Evolutionary conservation across 768 basidiomycete species (phyloP).

Genomic region (Mycena rosella): DNA sequence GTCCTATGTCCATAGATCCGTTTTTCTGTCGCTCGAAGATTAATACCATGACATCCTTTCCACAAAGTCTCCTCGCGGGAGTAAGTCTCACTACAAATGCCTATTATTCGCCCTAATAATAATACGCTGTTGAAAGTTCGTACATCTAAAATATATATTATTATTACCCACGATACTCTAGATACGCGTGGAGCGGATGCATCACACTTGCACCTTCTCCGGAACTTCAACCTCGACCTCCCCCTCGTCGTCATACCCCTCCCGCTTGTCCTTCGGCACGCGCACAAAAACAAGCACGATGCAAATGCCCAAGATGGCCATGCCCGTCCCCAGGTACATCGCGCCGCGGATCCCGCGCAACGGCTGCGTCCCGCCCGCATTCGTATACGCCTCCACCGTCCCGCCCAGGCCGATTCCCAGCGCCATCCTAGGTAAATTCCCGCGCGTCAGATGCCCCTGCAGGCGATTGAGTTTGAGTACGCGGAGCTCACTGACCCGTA

Average conservation of each 20-base stretch:
- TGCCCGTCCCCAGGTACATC: slow-evolving; percentile 16
- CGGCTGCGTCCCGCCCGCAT: slow-evolving; percentile 2
- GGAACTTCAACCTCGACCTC: neutral
- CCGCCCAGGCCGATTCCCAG: slow-evolving; percentile 16
- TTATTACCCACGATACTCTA: too few species aligned
- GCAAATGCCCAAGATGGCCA: slow-evolving; percentile 10
- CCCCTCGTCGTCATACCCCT: slow-evolving; percentile 8
- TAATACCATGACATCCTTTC: too few species aligned
- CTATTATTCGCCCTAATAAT: too few species aligned
- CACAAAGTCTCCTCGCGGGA: too few species aligned
- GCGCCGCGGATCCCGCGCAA: slow-evolving; percentile 2
- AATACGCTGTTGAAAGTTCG: too few species aligned
- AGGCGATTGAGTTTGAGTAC: neutral
- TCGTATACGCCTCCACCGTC: slow-evolving; percentile 19
- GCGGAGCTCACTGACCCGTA: slow-evolving; percentile 17
- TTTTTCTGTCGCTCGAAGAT: too few species aligned
- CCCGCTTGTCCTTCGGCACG: slow-evolving; percentile 16
- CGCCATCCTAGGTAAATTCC: neutral
- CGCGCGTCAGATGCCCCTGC: too few species aligned
- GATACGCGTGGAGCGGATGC: too few species aligned
- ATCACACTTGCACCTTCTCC: neutral
- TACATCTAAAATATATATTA: too few species aligned
- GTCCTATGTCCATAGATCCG: too few species aligned
- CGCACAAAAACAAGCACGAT: slow-evolving; percentile 1
- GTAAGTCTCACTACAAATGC: too few species aligned